Percentiles rank a stretch among this genome's conserved stretches.
Evolutionary conservation across 2,329 filamentous ascomycete species (phyloP).

Genomic region (Tolypocladium tropicale): DNA sequence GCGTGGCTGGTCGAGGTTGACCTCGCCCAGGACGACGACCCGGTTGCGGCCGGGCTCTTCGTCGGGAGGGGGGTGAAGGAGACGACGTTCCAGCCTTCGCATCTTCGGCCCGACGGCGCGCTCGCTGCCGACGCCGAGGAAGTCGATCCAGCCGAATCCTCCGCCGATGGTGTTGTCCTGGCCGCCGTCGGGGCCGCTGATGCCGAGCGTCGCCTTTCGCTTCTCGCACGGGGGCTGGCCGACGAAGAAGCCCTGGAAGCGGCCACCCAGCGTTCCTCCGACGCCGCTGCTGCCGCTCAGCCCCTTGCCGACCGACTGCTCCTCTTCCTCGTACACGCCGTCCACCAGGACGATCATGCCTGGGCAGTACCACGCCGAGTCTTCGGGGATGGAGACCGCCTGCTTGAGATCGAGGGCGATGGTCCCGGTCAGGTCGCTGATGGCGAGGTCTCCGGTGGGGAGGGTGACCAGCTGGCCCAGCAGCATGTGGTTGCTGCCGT

Average conservation of each 20-base stretch:
- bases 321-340: constrained; percentile 93
- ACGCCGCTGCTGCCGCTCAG: constrained; percentile 72
- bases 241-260: constrained; percentile 82
- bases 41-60: constrained; percentile 33
- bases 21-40: constrained; percentile 71
- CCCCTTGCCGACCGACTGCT: constrained; percentile 56
- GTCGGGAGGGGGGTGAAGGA: constrained; percentile 38
- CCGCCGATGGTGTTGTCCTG: constrained; percentile 57
- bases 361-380: constrained; percentile 84
- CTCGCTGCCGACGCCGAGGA: constrained; percentile 83
- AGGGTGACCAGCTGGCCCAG: constrained; percentile 73
- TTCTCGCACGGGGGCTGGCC: constrained; percentile 87
- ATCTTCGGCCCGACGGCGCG: constrained; percentile 74
- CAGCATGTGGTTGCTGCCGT: constrained; percentile 75
- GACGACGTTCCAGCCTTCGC: constrained; percentile 64
- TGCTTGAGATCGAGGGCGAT: constrained; percentile 76
- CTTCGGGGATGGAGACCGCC: constrained; percentile 70
- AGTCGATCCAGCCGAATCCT: constrained; percentile 95
- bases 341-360: constrained; percentile 96
- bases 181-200: constrained; percentile 48
- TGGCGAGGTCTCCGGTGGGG: constrained; percentile 69
- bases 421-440: constrained; percentile 81
- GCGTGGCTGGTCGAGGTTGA: constrained; percentile 77
- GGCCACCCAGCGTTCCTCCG: constrained; percentile 84
- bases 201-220: constrained; percentile 67